phyloP scores from a whole-genome alignment of 106 monocot species.

The Apostasia shenzhenica region DNA sequence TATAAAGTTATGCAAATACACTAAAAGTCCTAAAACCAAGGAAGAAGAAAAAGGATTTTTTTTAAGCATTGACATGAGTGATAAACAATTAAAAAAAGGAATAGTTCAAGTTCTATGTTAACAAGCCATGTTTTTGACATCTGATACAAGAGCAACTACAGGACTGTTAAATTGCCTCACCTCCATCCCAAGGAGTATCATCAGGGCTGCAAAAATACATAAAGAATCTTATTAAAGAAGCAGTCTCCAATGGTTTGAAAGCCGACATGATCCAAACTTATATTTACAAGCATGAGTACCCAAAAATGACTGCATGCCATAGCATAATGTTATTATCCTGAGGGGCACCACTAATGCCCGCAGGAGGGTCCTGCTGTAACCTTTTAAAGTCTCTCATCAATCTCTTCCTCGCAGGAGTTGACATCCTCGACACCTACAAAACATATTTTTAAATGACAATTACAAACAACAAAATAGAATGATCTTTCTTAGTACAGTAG shows the following conservation, averaged over 20 bases:
- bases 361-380: conserved; percentile 44
- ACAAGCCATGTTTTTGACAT: no score
- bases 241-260: neutral
- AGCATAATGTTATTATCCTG: conserved; percentile 49
- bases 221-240: neutral
- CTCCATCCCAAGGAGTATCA: conserved; percentile 61
- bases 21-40: no score
- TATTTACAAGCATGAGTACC: conserved; percentile 9
- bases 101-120: no score
- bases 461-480: no score
- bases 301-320: conserved; percentile 47
- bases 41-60: no score
- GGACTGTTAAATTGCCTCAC: conserved; percentile 15
- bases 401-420: conserved; percentile 36
- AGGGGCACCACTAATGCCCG: conserved; percentile 41
- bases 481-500: no score
- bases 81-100: no score
- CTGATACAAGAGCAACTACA: no score
- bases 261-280: neutral
- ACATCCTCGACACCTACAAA: conserved; percentile 13
- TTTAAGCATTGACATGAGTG: no score
- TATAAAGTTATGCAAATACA: no score
- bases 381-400: conserved; percentile 41
- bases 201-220: conserved; percentile 28
- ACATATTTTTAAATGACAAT: no score